Base-by-base conservation (phyloP, 306 rosid species). In the Datisca glomerata region DNA sequence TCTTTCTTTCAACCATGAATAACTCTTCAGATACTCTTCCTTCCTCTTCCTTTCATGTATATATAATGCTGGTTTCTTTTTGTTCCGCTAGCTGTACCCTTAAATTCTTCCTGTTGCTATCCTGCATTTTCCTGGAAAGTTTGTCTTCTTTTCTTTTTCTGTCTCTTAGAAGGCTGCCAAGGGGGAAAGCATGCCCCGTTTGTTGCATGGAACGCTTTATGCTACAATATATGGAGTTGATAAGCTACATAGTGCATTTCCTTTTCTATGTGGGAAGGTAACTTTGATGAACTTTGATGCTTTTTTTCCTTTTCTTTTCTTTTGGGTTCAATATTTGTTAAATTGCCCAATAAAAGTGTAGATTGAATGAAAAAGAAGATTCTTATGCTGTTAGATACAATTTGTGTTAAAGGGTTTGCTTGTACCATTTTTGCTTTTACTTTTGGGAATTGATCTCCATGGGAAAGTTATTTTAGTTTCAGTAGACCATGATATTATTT, bases 121-220 rank as follows among this genome's bases (percentile, higher is more conserved):
- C 12, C 27, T 34, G 17, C 36, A 21, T 34, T 38, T 51, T 41
- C 27, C 0, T 23, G 20, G 48, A 24, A 51, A 51, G 46, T 17
- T 11, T n/a, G 21, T 2, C 18, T 24, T 32, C 21, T 49, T 35
- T 49, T 21, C 36, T 17, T 18, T 14, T 37, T 50, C 23, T 19
- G n/a, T n/a, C n/a, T n/a, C n/a, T n/a, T n/a, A n/a, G n/a, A n/a
- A n/a, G n/a, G n/a, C n/a, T n/a, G n/a, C n/a, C n/a, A n/a, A n/a
- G n/a, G n/a, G n/a, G 2, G 13, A 24, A 15, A 33, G 63, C 43
- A 76, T 76, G 93, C 66, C 51, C 27, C 64, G 44, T 2, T 53
- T 79, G 70, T 71, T 89, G 16, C 93, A 87, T 3, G 93, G 89
- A 54, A 74, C 48, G 46, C 93, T 83, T 60, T 18, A 10, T 1